Conservation (phyloP, 495 filamentous ascomycete genomes). For the Umbilicaria muhlenbergii region DNA sequence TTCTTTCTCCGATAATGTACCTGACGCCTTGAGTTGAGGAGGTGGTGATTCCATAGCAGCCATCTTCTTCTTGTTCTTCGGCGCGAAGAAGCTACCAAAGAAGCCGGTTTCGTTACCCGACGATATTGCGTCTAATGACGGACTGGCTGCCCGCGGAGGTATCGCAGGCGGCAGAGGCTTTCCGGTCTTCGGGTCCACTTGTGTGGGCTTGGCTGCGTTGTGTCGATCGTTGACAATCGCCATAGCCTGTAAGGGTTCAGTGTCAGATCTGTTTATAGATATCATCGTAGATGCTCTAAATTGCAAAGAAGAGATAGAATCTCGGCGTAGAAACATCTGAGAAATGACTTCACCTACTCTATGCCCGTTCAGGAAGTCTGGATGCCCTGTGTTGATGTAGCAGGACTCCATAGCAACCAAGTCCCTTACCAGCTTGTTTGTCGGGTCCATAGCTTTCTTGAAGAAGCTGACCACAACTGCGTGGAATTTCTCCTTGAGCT, state of each 20-base stretch:
- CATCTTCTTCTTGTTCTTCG: conserved; percentile 99
- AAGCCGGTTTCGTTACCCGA: conserved; percentile 56
- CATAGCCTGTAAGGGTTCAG: conserved; percentile 52
- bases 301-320: not conserved
- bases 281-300: conserved; percentile 6
- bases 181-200: conserved; percentile 98
- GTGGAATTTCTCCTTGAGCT: conserved; percentile 93
- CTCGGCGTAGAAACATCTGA: not conserved
- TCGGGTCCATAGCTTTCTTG: conserved; percentile 94
- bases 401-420: conserved; percentile 89
- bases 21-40: conserved; percentile 81
- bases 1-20: conserved; percentile 83
- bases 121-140: conserved; percentile 34
- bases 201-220: conserved; percentile 65
- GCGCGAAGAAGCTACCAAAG: conserved; percentile 94
- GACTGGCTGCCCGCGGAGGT: conserved; percentile 54
- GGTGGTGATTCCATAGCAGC: conserved; percentile 96
- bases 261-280: not conserved
- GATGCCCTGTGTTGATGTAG: conserved; percentile 98
- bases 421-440: conserved; percentile 91
- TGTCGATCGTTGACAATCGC: conserved; percentile 90
- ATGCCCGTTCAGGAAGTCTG: conserved; percentile 94
- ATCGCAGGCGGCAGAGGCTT: conserved; percentile 67
- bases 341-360: conserved; percentile 33
- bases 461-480: conserved; percentile 88